A percentile compares a stretch with the other conserved stretches of the same genome.
Conservation (phyloP, 2,329 filamentous ascomycete species). For the Cladophialophora immunda region DNA sequence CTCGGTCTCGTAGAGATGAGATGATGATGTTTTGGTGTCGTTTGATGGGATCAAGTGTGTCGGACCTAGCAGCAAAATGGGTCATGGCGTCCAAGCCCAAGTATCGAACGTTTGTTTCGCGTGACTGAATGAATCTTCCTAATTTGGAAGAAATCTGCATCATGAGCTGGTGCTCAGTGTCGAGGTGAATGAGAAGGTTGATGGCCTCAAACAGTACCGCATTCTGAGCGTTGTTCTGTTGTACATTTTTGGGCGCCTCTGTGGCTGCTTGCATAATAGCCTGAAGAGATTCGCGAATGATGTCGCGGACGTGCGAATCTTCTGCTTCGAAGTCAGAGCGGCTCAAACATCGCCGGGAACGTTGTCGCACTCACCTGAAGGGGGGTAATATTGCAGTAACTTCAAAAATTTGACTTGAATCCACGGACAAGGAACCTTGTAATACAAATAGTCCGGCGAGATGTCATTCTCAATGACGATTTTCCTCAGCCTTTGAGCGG, state of each 20-base stretch:
- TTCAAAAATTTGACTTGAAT: constrained; percentile 94
- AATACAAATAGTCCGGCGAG: constrained; percentile 92
- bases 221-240: constrained; percentile 99
- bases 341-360: background rate
- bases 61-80: constrained; percentile 89
- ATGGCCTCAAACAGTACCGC: constrained; percentile 98
- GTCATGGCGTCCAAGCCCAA: constrained; percentile 97
- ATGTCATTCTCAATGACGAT: constrained; percentile 92
- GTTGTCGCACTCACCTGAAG: constrained; percentile 71
- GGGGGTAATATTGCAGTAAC: constrained; percentile 93
- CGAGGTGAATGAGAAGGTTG: constrained; percentile 96
- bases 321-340: constrained; percentile 61
- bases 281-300: constrained; percentile 90
- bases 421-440: constrained; percentile 99
- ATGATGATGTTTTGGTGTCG: constrained; percentile 97
- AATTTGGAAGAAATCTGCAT: constrained; percentile 90
- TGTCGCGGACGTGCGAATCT: constrained; percentile 87
- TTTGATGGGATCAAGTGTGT: constrained; percentile 96
- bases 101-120: constrained; percentile 97
- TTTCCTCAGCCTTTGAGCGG: constrained; percentile 85
- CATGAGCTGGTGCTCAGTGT: constrained; percentile 94
- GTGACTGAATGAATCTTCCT: constrained; percentile 94
- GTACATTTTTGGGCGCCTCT: constrained; percentile 96
- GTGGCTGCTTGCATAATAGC: constrained; percentile 90
- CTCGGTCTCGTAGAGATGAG: constrained; percentile 89